Evolutionary conservation across 805 yeast genomes (phyloP), one percentile per base, ranked within the genome.

Genomic region (Ogataea pilisensis): DNA sequence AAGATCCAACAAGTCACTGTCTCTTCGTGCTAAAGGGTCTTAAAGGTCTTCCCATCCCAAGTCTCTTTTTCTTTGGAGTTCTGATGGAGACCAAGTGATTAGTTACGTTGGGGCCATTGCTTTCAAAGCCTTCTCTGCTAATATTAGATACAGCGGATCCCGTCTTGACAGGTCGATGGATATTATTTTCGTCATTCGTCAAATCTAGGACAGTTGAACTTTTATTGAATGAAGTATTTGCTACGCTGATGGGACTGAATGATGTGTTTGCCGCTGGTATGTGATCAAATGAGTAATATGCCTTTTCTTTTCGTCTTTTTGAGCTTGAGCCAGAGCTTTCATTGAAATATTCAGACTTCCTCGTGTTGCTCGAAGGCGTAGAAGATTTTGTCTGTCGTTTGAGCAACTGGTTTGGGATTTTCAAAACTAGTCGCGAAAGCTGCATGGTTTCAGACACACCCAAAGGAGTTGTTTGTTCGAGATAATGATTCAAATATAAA

Each of bases 41-140:
- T 24, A 52, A 27, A 1, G 62, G 60, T 18, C 54, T 42, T 4
- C 59, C 59, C 57, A 56, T 51, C 17, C 63, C 63, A 3, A 58
- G 44, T 29, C 61, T 38, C 34, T 53, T 58, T 31, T 43, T 44
- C 31, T 40, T 34, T 35, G n/a, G 14, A 16, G 22, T 11, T 6
- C 43, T 34, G 4, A 33, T 29, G n/a, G n/a, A n/a, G n/a, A n/a
- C n/a, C n/a, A n/a, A n/a, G n/a, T n/a, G n/a, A n/a, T n/a, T n/a
- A n/a, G n/a, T n/a, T n/a, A n/a, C n/a, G n/a, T n/a, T n/a, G n/a
- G n/a, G n/a, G n/a, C n/a, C n/a, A n/a, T n/a, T n/a, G n/a, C n/a
- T n/a, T n/a, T n/a, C n/a, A n/a, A n/a, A n/a, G n/a, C n/a, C n/a
- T n/a, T n/a, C n/a, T n/a, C n/a, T n/a, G n/a, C n/a, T n/a, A n/a